These are phyloP conservation scores for Pythium brassicae DNA, from an alignment of 352 stramenopile species.

Conservation along the genomic window DNA sequence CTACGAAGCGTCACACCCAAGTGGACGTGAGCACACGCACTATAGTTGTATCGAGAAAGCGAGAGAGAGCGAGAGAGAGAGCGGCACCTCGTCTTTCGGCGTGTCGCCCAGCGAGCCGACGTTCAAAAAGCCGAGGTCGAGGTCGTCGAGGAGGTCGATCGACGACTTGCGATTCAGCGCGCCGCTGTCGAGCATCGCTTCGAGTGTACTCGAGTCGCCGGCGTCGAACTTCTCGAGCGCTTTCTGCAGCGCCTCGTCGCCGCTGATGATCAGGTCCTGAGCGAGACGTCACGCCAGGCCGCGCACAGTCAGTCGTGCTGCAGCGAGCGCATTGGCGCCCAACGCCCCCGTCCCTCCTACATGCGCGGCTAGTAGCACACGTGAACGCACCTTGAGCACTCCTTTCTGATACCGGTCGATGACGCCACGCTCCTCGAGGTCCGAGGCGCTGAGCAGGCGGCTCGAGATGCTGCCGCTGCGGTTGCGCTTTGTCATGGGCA, in stretches of 20 bases:
- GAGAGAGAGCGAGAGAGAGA: slow-evolving; percentile 2
- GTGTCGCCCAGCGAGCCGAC: slow-evolving; percentile 80
- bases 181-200: slow-evolving; percentile 80
- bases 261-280: slow-evolving; percentile 89
- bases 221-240: slow-evolving; percentile 88
- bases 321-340: no score
- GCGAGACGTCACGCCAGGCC: no score
- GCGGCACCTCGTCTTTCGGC: slow-evolving; percentile 76
- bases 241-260: slow-evolving; percentile 85
- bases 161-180: slow-evolving; percentile 81
- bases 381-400: slow-evolving; percentile 68
- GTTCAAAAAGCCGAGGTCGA: slow-evolving; percentile 86
- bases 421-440: slow-evolving; percentile 86
- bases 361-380: not conserved
- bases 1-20: not conserved
- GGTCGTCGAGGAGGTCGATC: slow-evolving; percentile 80
- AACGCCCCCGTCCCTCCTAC: no score
- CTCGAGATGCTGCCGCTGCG: slow-evolving; percentile 83
- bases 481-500: slow-evolving; percentile 84
- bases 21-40: no score
- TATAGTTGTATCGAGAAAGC: no score
- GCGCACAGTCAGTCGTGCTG: no score
- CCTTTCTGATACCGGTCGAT: slow-evolving; percentile 90
- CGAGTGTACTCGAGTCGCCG: slow-evolving; percentile 78
- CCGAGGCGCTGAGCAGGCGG: slow-evolving; percentile 81